These are phyloP conservation scores for Stellera chamaejasme DNA, from an alignment of 345 rosid genomes.

Conservation along the genomic window DNA sequence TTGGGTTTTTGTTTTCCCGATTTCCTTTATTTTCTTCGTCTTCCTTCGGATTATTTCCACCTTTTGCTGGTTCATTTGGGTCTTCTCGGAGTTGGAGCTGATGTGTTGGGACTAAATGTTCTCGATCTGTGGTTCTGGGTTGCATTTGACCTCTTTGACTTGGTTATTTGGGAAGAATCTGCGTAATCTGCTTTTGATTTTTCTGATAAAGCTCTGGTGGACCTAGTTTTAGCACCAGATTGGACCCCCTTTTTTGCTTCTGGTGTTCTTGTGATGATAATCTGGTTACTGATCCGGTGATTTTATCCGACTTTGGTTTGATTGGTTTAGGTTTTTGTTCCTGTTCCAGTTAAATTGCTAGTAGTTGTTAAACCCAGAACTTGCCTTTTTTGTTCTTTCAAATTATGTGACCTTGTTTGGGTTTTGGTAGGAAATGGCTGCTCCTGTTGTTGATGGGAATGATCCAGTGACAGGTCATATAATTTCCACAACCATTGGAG, in stretches of 20 bases:
- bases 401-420: not conserved
- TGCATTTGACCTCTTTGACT: not conserved
- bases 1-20: no score
- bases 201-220: not conserved
- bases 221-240: not conserved
- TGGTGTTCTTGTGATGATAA: not conserved
- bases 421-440: conserved; percentile 58
- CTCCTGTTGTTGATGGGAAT: conserved; percentile 55
- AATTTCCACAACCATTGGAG: conserved; percentile 84
- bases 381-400: not conserved
- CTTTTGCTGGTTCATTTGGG: conserved; percentile 1
- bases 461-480: conserved; percentile 86
- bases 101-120: not conserved
- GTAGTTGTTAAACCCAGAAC: not conserved
- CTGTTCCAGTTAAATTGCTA: conserved; percentile 8
- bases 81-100: not conserved
- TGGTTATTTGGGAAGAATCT: not conserved
- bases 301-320: not conserved
- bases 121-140: conserved; percentile 15
- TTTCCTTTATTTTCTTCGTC: no score
- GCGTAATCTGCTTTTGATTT: conserved; percentile 9
- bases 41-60: no score
- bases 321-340: conserved; percentile 8
- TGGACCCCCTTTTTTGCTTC: not conserved
- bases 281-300: not conserved